A percentile compares a stretch with the other conserved stretches of the same genome.
Conservation (phyloP, 495 filamentous ascomycete genomes). For the Talaromyces stipitatus region DNA sequence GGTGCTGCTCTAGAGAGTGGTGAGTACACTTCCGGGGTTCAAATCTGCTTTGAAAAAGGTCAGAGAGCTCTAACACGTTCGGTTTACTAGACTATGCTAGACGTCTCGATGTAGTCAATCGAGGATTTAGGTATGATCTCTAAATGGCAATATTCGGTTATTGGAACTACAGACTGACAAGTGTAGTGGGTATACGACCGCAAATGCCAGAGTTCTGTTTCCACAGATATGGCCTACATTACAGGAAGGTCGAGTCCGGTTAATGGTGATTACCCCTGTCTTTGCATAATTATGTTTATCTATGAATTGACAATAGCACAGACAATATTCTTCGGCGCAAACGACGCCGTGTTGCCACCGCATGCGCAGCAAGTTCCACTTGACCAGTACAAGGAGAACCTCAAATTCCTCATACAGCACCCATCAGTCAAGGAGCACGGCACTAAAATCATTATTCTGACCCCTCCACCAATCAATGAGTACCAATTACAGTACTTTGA, state of each 20-base stretch:
- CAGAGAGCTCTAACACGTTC: background rate
- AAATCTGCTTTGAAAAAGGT: background rate
- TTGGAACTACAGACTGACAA: background rate
- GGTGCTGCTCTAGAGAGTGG: conserved; percentile 64
- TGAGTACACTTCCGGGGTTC: conserved; percentile 23
- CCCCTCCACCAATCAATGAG: conserved; percentile 75
- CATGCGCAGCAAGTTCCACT: conserved; percentile 68
- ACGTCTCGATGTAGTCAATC: conserved; percentile 59
- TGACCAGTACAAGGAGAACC: conserved; percentile 61
- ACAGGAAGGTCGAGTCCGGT: conserved; percentile 47
- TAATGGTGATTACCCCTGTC: conserved; percentile 49
- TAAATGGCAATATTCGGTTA: background rate
- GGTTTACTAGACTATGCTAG: conserved; percentile 47
- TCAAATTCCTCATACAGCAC: conserved; percentile 62
- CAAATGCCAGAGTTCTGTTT: conserved; percentile 52
- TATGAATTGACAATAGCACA: conserved; percentile 20
- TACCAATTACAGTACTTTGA: conserved; percentile 53
- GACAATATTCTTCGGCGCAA: conserved; percentile 81
- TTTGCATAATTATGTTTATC: background rate
- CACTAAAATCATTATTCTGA: conserved; percentile 66
- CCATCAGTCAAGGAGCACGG: conserved; percentile 58
- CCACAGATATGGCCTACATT: conserved; percentile 50
- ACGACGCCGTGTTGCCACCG: conserved; percentile 64
- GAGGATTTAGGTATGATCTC: conserved; percentile 49
- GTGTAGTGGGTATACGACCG: conserved; percentile 59